Conservation (phyloP, 2,329 filamentous ascomycete genomes). For the Sodiomyces alkalinus region DNA sequence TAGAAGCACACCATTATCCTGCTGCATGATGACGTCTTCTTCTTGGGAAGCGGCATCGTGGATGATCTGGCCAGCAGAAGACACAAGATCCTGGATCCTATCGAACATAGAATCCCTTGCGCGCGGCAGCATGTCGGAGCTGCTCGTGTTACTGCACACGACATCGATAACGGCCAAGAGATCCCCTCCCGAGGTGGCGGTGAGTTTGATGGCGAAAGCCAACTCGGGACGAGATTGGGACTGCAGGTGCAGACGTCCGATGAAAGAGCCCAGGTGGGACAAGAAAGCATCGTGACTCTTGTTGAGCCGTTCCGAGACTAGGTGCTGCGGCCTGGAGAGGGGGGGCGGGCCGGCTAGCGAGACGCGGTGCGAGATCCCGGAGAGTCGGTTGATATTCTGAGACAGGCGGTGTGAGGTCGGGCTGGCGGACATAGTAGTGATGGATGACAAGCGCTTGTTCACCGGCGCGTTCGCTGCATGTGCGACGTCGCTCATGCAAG, state of each 20-base stretch:
- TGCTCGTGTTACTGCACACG: constrained; percentile 63
- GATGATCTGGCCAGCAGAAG: constrained; percentile 68
- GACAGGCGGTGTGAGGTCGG: constrained; percentile 19
- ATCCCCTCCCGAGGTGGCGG: constrained; percentile 65
- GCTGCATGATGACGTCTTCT: constrained; percentile 65
- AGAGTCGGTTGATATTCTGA: constrained; percentile 30
- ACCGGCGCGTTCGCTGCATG: constrained; percentile 21
- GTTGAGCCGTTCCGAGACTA: constrained; percentile 73
- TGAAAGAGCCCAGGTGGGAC: constrained; percentile 82
- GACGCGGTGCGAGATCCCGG: constrained; percentile 54
- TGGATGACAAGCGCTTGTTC: constrained; percentile 31
- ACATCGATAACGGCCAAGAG: constrained; percentile 69
- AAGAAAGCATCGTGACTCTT: constrained; percentile 76
- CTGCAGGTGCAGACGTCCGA: constrained; percentile 77
- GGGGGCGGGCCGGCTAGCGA: constrained; percentile 58
- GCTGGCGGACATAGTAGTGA: constrained; percentile 17
- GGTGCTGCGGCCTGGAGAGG: constrained; percentile 47
- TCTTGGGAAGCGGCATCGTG: constrained; percentile 51
- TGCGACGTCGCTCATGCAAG: constrained; percentile 13
- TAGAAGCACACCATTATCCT: constrained; percentile 62
- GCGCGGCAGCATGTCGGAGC: constrained; percentile 49
- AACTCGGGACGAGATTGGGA: constrained; percentile 82
- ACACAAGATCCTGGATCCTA: constrained; percentile 64
- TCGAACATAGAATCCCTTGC: constrained; percentile 66
- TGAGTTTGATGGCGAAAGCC: constrained; percentile 66